phyloP scores from a whole-genome alignment of 164 flowering plant genomes.

The Nymphaea thermarum region DNA sequence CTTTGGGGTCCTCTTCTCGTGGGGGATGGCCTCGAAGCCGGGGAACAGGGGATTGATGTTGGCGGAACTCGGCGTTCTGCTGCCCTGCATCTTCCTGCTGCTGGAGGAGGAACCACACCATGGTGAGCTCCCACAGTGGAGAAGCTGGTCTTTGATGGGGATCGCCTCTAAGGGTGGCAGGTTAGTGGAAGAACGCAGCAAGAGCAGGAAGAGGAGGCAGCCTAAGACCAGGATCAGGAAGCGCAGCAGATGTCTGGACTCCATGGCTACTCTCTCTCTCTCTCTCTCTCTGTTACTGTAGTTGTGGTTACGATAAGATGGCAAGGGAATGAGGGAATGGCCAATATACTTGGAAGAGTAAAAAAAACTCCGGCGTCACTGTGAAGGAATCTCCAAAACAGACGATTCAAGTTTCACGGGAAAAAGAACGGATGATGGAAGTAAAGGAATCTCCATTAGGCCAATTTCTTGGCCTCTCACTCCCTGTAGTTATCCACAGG shows the following conservation, averaged over 20 bases:
- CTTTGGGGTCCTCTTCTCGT: conserved; percentile 44
- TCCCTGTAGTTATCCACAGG: too few relatives aligned
- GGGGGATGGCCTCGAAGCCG: conserved; percentile 16
- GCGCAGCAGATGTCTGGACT: not conserved
- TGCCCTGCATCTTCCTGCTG: conserved; percentile 24
- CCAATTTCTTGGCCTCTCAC: too few relatives aligned
- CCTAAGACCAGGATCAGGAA: not conserved
- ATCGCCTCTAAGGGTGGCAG: not conserved
- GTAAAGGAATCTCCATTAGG: too few relatives aligned
- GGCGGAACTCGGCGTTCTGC: conserved; percentile 7
- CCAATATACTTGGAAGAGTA: not conserved
- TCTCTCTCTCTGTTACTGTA: not conserved
- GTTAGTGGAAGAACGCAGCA: not conserved
- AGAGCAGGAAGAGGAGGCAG: not conserved
- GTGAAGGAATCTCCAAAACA: not conserved
- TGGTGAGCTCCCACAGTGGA: conserved; percentile 31
- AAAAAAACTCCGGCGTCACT: not conserved
- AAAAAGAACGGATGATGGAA: too few relatives aligned
- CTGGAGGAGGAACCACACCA: conserved; percentile 33
- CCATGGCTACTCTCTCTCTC: not conserved
- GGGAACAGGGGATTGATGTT: not conserved
- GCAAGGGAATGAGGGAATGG: not conserved
- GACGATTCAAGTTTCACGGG: not conserved
- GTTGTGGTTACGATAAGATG: not conserved
- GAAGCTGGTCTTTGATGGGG: conserved; percentile 12